Evolutionary conservation across 306 rosid genomes (phyloP).

Genomic region (Ormosia emarginata): DNA sequence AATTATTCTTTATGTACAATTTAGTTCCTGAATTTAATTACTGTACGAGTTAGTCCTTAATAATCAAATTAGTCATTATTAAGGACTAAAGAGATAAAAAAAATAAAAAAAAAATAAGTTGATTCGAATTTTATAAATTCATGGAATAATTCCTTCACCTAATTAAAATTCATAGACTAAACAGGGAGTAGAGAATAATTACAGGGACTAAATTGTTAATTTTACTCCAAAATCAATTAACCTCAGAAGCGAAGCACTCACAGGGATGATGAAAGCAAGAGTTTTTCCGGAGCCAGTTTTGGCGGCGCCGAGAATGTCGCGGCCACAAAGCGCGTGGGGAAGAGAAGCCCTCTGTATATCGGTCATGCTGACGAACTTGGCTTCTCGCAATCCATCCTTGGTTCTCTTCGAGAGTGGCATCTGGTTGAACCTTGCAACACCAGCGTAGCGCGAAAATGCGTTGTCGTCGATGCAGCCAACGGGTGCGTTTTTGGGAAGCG

Average conservation of each 20-base stretch:
- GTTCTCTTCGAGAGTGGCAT: slow-evolving; percentile 66
- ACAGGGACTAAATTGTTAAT: background rate
- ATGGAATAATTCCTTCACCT: too few species aligned
- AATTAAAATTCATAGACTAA: too few species aligned
- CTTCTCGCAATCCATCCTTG: slow-evolving; percentile 45
- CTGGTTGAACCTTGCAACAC: slow-evolving; percentile 54
- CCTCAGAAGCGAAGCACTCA: slow-evolving; percentile 28
- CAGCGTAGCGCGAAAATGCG: slow-evolving; percentile 62
- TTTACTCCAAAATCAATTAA: too few species aligned
- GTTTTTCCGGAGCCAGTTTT: slow-evolving; percentile 96
- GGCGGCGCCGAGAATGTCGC: slow-evolving; percentile 91
- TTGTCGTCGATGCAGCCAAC: slow-evolving; percentile 39
- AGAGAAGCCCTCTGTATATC: slow-evolving; percentile 83
- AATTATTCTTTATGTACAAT: background rate
- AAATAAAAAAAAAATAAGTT: too few species aligned
- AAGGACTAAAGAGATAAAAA: too few species aligned
- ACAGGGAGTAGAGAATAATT: background rate
- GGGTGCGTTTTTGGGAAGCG: slow-evolving; percentile 33
- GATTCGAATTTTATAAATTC: too few species aligned
- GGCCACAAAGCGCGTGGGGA: slow-evolving; percentile 80
- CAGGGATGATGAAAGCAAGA: slow-evolving; percentile 82
- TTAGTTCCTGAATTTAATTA: background rate
- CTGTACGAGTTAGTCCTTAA: too few species aligned
- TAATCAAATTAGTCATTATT: too few species aligned
- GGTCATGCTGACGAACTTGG: slow-evolving; percentile 59